Conservation (phyloP, 2,329 filamentous ascomycete species). For the Harringtonia aguacate region DNA sequence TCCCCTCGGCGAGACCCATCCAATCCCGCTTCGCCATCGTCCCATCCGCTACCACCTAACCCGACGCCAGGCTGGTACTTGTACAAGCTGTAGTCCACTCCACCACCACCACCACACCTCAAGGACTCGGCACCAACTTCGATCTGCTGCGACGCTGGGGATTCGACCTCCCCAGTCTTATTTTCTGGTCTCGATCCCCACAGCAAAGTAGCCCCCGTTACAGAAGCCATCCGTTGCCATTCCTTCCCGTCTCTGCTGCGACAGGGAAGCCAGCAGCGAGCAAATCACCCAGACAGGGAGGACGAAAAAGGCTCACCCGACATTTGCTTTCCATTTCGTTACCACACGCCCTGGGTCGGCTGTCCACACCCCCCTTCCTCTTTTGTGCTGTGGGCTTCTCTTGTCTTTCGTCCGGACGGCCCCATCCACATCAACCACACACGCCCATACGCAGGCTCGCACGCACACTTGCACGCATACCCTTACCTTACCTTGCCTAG, state of each 20-base stretch:
- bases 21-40: conserved; percentile 4
- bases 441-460: not conserved
- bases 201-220: conserved; percentile 1
- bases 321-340: no score
- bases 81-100: conserved; percentile 4
- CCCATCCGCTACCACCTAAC: conserved; percentile 6
- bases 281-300: no score
- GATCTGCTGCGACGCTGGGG: conserved; percentile 10
- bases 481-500: not conserved
- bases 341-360: no score
- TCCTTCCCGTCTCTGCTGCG: conserved; percentile 1
- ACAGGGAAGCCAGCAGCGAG: not conserved
- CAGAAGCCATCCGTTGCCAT: conserved; percentile 4
- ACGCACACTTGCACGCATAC: not conserved
- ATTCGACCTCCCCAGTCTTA: conserved; percentile 2
- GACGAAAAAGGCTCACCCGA: no score
- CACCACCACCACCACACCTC: conserved; percentile 10
- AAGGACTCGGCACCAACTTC: conserved; percentile 6
- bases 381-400: no score
- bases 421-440: conserved; percentile 2
- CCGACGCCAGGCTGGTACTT: conserved; percentile 1
- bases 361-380: no score
- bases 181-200: conserved; percentile 3
- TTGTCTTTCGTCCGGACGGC: not conserved
- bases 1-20: not conserved